These are phyloP conservation scores for Anthracocystis setariae DNA, from an alignment of 1,284 basidiomycete genomes.

Conservation along the genomic window DNA sequence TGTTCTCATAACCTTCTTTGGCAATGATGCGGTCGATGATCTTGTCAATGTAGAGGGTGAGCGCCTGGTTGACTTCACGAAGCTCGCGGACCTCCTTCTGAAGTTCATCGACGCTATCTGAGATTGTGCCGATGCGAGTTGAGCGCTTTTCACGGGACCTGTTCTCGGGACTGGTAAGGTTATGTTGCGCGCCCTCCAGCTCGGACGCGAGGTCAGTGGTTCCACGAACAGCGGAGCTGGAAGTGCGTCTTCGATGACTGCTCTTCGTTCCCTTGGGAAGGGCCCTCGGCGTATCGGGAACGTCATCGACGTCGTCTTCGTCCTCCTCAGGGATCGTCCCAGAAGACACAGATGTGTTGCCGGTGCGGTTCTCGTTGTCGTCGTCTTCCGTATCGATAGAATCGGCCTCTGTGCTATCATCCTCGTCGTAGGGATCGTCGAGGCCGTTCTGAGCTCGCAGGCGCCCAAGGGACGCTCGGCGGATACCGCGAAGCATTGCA, in stretches of 20 bases:
- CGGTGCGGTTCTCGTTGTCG: conserved; percentile 17
- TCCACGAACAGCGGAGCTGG: conserved; percentile 1
- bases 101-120: conserved; percentile 40
- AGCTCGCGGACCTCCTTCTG: conserved; percentile 84
- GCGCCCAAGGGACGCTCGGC: conserved; percentile 25
- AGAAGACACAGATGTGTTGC: conserved; percentile 20
- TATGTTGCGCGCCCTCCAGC: conserved; percentile 79
- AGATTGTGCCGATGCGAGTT: conserved; percentile 48
- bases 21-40: conserved; percentile 94
- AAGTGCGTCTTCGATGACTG: conserved; percentile 20
- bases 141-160: conserved; percentile 51
- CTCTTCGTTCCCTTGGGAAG: conserved; percentile 15
- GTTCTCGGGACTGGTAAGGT: conserved; percentile 17
- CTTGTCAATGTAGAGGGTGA: conserved; percentile 92
- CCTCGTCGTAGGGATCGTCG: conserved; percentile 34
- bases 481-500: conserved; percentile 49
- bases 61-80: conserved; percentile 91
- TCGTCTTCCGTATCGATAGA: conserved; percentile 24
- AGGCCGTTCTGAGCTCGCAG: conserved; percentile 23
- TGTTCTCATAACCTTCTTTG: conserved; percentile 91
- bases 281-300: conserved; percentile 52
- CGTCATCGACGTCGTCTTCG: conserved; percentile 57
- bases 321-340: conserved; percentile 39
- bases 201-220: conserved; percentile 74
- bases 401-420: conserved; percentile 35